phyloP scores from a whole-genome alignment of 768 basidiomycete species.

The Boletus rufocinnamomeus region DNA sequence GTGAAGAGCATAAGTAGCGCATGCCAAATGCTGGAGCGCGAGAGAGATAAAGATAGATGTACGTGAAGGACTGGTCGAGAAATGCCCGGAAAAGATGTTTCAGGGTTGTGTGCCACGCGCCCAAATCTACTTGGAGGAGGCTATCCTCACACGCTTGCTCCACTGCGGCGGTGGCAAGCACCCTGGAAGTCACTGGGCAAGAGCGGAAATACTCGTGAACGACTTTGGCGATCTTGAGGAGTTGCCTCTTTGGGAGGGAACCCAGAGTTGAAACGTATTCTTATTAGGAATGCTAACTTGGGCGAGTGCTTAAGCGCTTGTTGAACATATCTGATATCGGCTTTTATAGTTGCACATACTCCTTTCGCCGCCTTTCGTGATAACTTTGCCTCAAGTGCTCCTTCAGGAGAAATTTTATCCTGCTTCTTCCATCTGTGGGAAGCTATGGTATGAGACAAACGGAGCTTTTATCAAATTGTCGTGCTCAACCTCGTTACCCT shows the following conservation, averaged over 20 bases:
- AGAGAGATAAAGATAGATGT: constrained; percentile 5
- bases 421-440: constrained; percentile 5
- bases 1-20: constrained; percentile 16
- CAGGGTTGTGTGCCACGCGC: neutral
- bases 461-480: constrained; percentile 14
- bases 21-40: neutral
- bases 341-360: constrained; percentile 8
- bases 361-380: neutral
- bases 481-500: constrained; percentile 10
- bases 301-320: neutral
- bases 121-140: neutral
- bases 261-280: neutral
- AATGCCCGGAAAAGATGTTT: neutral
- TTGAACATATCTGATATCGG: neutral
- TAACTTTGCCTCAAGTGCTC: neutral
- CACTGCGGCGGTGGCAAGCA: constrained; percentile 9
- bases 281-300: neutral
- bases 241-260: constrained; percentile 19
- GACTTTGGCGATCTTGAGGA: constrained; percentile 13
- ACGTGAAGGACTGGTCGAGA: neutral
- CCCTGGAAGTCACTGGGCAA: constrained; percentile 4
- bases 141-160: constrained; percentile 20
- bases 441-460: neutral
- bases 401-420: neutral
- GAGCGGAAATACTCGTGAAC: constrained; percentile 22